Evolutionary conservation across 257 asterid genomes (phyloP), one percentile per base, ranked within the genome.

Genomic region (Sherardia arvensis): DNA sequence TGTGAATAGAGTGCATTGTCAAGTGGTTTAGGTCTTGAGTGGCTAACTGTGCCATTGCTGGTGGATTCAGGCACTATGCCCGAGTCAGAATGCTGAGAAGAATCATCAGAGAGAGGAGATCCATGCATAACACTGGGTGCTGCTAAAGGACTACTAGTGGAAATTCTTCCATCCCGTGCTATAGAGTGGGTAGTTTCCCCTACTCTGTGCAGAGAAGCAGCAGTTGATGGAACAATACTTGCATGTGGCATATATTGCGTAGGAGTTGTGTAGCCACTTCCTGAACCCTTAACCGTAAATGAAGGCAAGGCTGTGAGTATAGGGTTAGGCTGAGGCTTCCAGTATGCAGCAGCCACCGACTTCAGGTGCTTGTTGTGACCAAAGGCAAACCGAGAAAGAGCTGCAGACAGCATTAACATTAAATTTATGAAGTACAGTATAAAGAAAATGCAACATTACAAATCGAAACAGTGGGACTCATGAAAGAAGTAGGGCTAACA

Each of bases 341-440:
- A 83, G 69, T 83, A 84, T 40, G 92, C 87, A 73, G 99, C 94
- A 72, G 97, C 96, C 53, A 84, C 95, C 59, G 93, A 80, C 81
- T 93, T 93, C 66, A 93, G 79, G 80, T 93, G 94, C 79, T 88
- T 85, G 77, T 83, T 86, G 79, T 90, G 95, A 77, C 95, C 94
- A 81, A 93, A 93, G 74, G 99, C 94, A 77, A 93, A 93, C 64
- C 97, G 97, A 45, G 97, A 79, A 64, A 93, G 83, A 71, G 99
- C 99, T 93, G 96, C 79, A 79, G 59, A 65, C 18, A 71, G 45
- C 55, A 43, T 66, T 18, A 61, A 21, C 49, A 29, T 7, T 27
- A 21, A 64, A 22, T 4, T 14, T 21, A 22, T 26, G 22, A 20
- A 56, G 15, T 38, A 29, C 20, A 56, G 15, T 38, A 29, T 15